Percentiles rank a stretch among this genome's conserved stretches.
Conservation (phyloP, 1,139 yeast genomes). For the Yamadazyma trypodendri region DNA sequence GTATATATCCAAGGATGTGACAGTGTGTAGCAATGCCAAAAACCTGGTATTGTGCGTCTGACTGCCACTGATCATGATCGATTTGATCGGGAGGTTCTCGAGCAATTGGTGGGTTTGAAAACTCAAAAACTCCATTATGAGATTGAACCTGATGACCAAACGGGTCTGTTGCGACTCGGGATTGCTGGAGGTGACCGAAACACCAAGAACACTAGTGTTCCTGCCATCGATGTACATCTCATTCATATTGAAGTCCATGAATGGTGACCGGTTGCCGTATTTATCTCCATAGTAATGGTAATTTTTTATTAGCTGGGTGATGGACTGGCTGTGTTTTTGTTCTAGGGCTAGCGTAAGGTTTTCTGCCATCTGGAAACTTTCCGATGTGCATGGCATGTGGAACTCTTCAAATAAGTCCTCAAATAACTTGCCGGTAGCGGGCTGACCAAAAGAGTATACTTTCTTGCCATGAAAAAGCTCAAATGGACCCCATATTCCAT, state of each 20-base stretch:
- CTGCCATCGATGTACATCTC: conserved; percentile 49
- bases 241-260: conserved; percentile 47
- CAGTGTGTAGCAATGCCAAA: conserved; percentile 26
- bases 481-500: conserved; percentile 63
- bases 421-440: conserved; percentile 55
- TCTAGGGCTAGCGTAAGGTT: conserved; percentile 22
- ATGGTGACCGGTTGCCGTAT: conserved; percentile 57
- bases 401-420: conserved; percentile 45
- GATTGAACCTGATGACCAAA: conserved; percentile 41
- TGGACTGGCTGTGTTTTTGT: conserved; percentile 15
- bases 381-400: conserved; percentile 5
- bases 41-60: conserved; percentile 49
- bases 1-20: conserved; percentile 23
- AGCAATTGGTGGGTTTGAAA: conserved; percentile 48
- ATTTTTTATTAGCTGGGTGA: conserved; percentile 32
- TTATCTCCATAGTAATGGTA: conserved; percentile 54
- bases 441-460: conserved; percentile 55
- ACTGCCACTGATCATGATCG: conserved; percentile 48
- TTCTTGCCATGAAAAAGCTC: conserved; percentile 21
- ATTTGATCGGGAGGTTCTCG: conserved; percentile 10
- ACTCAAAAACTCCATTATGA: conserved; percentile 48
- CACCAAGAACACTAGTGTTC: conserved; percentile 22
- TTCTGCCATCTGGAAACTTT: conserved; percentile 35
- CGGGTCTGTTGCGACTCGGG: neutral
- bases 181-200: conserved; percentile 9